Base-by-base conservation (phyloP, 106 monocot genomes). In the Dioscorea dumetorum region DNA sequence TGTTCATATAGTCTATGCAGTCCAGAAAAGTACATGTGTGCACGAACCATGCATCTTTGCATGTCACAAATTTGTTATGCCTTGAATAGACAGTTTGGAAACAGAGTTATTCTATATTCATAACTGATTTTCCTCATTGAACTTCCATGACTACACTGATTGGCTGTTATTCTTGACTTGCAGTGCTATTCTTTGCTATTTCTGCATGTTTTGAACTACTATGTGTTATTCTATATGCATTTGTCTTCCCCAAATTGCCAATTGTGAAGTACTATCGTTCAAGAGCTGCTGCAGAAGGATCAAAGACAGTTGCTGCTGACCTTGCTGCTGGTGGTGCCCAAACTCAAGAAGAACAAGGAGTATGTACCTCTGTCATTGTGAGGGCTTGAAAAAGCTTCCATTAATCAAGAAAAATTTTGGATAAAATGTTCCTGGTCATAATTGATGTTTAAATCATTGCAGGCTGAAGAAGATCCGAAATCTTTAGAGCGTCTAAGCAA, bases 191-290 rank as follows among this genome's bases (percentile, higher is more conserved):
- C 71, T 87, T 83, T 64, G 67, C 82, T 18, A 49, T 87, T 22
- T 67, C 87, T 61, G 57, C 81, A 57, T 79, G 90, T 56, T 78
- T 84, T 12, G 90, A 94, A 82, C 71, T 94, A 15, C 63, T 90
- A 0, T 94, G 87, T 58, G 62, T 94, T 34, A 69, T 94, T 31
- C 67, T 94, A 22, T 90, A 94, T 62, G 87, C 94, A 16, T 78
- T 85, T 33, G 48, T 94, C 73, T 90, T 94, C 64, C 87, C 94
- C 58, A 94, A 90, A 50, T 54, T 94, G 57, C 87, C 90, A 4
- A 85, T 94, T 12, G 87, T 87, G 33, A 83, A 77, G 48, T 74
- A 80, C 33, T 87, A 78, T 60, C 76, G 87, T 11, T 14, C 77
- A 22, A 87, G 83, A 63, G 87, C 87, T 22, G 87, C 87, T 62